These are phyloP conservation scores for Sonneratia alba DNA, from an alignment of 345 rosid species.

Conservation along the genomic window DNA sequence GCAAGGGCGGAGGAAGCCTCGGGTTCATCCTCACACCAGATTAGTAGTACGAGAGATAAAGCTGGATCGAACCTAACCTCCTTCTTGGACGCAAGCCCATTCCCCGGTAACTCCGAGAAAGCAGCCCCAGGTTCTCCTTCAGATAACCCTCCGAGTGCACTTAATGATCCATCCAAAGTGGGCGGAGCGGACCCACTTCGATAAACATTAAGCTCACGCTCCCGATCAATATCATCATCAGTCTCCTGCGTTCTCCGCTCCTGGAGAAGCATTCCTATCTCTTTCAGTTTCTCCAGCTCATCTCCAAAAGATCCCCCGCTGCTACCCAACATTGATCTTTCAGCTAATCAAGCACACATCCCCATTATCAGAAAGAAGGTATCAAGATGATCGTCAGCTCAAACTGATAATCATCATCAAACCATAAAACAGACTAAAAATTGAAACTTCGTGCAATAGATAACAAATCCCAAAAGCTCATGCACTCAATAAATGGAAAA, in stretches of 20 bases:
- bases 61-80: slow-evolving; percentile 80
- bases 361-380: slow-evolving; percentile 11
- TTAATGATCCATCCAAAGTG: slow-evolving; percentile 75
- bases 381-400: slow-evolving; percentile 26
- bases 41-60: slow-evolving; percentile 54
- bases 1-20: slow-evolving; percentile 75
- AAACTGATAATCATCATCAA: slow-evolving; percentile 4
- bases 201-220: slow-evolving; percentile 47
- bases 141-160: slow-evolving; percentile 57
- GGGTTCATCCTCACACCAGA: slow-evolving; percentile 73
- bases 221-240: slow-evolving; percentile 10
- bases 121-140: slow-evolving; percentile 29
- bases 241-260: slow-evolving; percentile 38
- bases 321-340: slow-evolving; percentile 58
- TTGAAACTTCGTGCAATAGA: neutral
- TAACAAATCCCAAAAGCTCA: neutral
- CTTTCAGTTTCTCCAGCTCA: slow-evolving; percentile 49
- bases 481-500: too few relatives aligned
- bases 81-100: slow-evolving; percentile 34
- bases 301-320: slow-evolving; percentile 65
- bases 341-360: slow-evolving; percentile 46
- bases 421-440: slow-evolving; percentile 2
- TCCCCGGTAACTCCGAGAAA: slow-evolving; percentile 14
- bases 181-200: slow-evolving; percentile 98
- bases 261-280: slow-evolving; percentile 49